These are phyloP conservation scores for Entoloma clypeatum DNA, from an alignment of 1,284 basidiomycete genomes.

Conservation along the genomic window DNA sequence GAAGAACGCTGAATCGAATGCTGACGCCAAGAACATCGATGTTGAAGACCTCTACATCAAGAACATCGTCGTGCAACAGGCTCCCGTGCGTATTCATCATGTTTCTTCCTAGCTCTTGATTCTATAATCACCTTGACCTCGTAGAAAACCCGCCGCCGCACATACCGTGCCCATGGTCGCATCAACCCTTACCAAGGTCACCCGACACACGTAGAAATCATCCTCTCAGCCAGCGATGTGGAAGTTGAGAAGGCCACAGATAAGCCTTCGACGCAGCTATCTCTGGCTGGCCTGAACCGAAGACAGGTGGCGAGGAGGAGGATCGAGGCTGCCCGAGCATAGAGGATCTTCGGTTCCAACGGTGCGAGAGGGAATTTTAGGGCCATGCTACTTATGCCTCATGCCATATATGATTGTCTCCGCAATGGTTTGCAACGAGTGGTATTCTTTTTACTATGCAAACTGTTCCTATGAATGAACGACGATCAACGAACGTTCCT, in stretches of 20 bases:
- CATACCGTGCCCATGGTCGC: slow-evolving; percentile 83
- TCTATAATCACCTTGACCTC: slow-evolving; percentile 1
- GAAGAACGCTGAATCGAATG: slow-evolving; percentile 99
- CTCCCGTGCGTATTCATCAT: slow-evolving; percentile 68
- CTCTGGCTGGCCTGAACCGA: slow-evolving; percentile 69
- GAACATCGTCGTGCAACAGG: slow-evolving; percentile 98
- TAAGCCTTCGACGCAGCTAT: slow-evolving; percentile 49
- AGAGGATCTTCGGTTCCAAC: slow-evolving; percentile 14
- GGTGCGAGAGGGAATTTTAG: slow-evolving; percentile 10
- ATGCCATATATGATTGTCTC: slow-evolving; percentile 19
- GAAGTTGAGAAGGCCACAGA: slow-evolving; percentile 91
- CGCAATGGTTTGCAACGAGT: slow-evolving; percentile 10
- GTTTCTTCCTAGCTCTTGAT: background rate
- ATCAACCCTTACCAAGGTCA: slow-evolving; percentile 43
- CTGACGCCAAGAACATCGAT: slow-evolving; percentile 95
- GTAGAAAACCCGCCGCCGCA: slow-evolving; percentile 98
- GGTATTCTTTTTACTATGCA: slow-evolving; percentile 6
- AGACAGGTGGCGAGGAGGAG: slow-evolving; percentile 79
- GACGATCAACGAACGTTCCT: no score
- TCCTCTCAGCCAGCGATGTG: slow-evolving; percentile 73
- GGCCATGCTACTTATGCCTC: slow-evolving; percentile 15
- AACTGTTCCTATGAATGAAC: no score
- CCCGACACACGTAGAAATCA: slow-evolving; percentile 85
- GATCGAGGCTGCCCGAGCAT: slow-evolving; percentile 72
- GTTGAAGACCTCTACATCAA: slow-evolving; percentile 92